Evolutionary conservation across 1,139 yeast genomes (phyloP).

Genomic region (Candida sojae): DNA sequence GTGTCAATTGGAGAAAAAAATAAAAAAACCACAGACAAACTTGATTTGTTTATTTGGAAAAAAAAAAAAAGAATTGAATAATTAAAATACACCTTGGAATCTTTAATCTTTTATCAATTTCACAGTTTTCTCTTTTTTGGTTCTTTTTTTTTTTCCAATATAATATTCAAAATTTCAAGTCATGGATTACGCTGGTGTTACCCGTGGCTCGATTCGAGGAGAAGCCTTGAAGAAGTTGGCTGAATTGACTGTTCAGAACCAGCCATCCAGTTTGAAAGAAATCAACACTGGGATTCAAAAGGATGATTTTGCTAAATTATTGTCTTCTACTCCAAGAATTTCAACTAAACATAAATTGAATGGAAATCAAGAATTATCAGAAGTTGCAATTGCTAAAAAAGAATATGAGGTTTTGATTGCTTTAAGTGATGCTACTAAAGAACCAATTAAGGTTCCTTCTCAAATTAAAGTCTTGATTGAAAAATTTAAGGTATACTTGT

Average conservation of each 20-base stretch:
- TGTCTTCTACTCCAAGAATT: constrained; percentile 22
- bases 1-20: background rate
- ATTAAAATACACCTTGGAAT: background rate
- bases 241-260: constrained; percentile 26
- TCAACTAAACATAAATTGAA: background rate
- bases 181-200: constrained; percentile 42
- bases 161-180: background rate
- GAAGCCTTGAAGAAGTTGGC: constrained; percentile 57
- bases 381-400: constrained; percentile 47
- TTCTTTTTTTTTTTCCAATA: background rate
- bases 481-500: constrained; percentile 58
- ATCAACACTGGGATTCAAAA: constrained; percentile 16
- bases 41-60: background rate
- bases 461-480: constrained; percentile 56
- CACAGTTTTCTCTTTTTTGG: background rate
- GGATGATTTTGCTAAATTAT: constrained; percentile 28
- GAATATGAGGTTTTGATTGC: constrained; percentile 78
- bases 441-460: constrained; percentile 35
- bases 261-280: constrained; percentile 18
- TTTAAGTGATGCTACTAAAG: constrained; percentile 54
- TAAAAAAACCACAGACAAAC: no score
- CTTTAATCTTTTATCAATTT: background rate
- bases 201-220: constrained; percentile 53
- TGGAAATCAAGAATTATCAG: constrained; percentile 17
- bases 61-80: background rate